Evolutionary conservation across 225 moss, liverwort and hornwort genomes (phyloP), one percentile per base, ranked within the genome.

Genomic region (Marchantia paleacea): DNA sequence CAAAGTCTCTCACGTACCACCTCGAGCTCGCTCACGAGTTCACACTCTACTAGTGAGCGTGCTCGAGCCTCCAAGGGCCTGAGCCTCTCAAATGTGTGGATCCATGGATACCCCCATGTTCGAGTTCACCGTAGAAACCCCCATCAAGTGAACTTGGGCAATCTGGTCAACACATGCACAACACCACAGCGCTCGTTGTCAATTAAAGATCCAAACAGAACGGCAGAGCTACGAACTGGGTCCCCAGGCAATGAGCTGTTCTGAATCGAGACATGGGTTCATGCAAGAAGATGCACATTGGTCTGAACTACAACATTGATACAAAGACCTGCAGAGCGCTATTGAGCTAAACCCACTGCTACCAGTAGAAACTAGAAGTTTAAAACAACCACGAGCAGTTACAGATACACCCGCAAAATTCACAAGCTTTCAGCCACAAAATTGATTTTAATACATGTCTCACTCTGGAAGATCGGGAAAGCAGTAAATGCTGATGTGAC

Each of bases 1-100:
- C 78, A 68, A 69, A 29, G 51, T 51, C 64, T 64, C 67, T 67
- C 78, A 50, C 52, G 61, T 62, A 48, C 3, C 69, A 79, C 57
- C 79, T 71, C 79, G 71, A 79, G 71, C 69, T 69, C 69, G 71
- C 79, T 70, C 68, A 74, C 80, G 24, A 26, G 52, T 29, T 72
- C 72, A 72, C 81, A 61, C 82, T 69, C 65, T 78, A 52, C 78
- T 76, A 28, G 75, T 76, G 79, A 84, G 82, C 80, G 75, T 48
- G 66, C 53, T 81, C 80, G 68, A 78, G 78, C 78, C 68, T 80
- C 80, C 66, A 65, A 12, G 74, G 76, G 76, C 77, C 48, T 48
- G 49, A 62, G 15, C 79, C 76, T 80, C 81, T 82, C 81, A 87
- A 79, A 82, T 85, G 82, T 82, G 85, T 52, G 85, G 85, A 76